These are phyloP conservation scores for Sporothrix variecibatus DNA, from an alignment of 2,329 filamentous ascomycete genomes.

Conservation along the genomic window DNA sequence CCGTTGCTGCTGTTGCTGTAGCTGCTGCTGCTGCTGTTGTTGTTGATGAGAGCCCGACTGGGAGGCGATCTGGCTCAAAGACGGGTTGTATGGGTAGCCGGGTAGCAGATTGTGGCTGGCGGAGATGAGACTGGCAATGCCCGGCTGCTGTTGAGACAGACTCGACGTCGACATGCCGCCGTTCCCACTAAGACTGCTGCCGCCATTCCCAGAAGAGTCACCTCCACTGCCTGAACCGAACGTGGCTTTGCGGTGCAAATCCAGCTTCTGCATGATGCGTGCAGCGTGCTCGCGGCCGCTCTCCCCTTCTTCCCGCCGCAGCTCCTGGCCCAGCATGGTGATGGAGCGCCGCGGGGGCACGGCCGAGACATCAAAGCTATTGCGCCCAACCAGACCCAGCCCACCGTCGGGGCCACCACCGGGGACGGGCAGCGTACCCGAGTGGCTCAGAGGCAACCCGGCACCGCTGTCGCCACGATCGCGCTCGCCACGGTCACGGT, in stretches of 20 bases:
- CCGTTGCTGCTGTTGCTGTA: constrained; percentile 30
- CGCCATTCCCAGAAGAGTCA: background rate
- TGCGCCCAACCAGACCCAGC: constrained; percentile 67
- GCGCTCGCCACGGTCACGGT: background rate
- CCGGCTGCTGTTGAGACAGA: constrained; percentile 50
- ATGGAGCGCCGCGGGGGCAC: constrained; percentile 56
- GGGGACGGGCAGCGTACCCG: constrained; percentile 66
- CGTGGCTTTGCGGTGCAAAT: constrained; percentile 79
- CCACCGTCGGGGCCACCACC: constrained; percentile 63
- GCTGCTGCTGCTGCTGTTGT: constrained; percentile 31
- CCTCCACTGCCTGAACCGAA: constrained; percentile 39
- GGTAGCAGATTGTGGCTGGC: constrained; percentile 79
- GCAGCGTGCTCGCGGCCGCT: constrained; percentile 78
- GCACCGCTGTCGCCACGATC: background rate
- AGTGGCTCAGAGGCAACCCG: constrained; percentile 53
- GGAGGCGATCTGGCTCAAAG: constrained; percentile 31
- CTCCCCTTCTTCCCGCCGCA: constrained; percentile 67
- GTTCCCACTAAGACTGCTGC: constrained; percentile 39
- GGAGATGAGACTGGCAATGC: constrained; percentile 83
- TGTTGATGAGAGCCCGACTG: constrained; percentile 6
- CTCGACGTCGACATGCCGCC: constrained; percentile 40
- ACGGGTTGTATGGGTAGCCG: constrained; percentile 45
- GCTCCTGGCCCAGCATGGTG: constrained; percentile 54
- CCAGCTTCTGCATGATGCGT: constrained; percentile 89
- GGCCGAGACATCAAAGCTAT: constrained; percentile 69